Base-by-base conservation (phyloP, 129 eudicot species). In the sunflower (Helianthus annuus) region DNA sequence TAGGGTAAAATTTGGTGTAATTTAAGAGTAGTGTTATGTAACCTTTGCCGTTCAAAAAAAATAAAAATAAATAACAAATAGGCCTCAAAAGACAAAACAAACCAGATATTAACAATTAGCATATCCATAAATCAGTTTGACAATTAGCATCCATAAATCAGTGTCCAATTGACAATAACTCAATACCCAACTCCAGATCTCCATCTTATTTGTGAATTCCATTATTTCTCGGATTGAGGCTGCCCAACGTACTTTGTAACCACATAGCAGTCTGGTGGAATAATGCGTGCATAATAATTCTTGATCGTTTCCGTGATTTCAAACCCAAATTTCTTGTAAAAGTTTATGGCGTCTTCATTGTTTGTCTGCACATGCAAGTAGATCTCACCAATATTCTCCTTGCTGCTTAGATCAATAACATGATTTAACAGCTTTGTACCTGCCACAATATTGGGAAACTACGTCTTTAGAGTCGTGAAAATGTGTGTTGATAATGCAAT, bases 311-410 rank as follows among this genome's bases (percentile, higher is more conserved):
- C 97, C 1, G 92, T 93, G 77, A 93, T 87, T 80, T 89, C 97
- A 76, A 93, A 93, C 64, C 92, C 97, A 15, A 89, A 93, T 85
- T 93, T 93, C 95, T 85, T 87, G 80, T 93, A 93, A 53, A 93
- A 93, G 54, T 81, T 86, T 83, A 93, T 89, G 60, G 98, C 98
- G 19, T 93, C 96, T 14, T 93, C 95, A 10, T 93, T 93, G 83
- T 87, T 93, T 15, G 98, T 93, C 79, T 93, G 98, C 88, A 93
- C 98, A 52, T 93, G 98, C 85, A 93, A 84, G 83, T 89, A 93
- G 42, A 93, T 78, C 87, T 93, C 97, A 10, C 86, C 80, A 15
- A 89, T 89, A 76, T 85, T 89, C 84, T 93, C 92, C 88, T 87
- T 93, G 48, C 84, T 13, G 67, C 98, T 72, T n/a, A 87, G 79